A percentile compares a stretch with the other conserved stretches of the same genome.
These are phyloP conservation scores for Cyberlindnera xylosilytica DNA, from an alignment of 805 yeast species.

Conservation along the genomic window DNA sequence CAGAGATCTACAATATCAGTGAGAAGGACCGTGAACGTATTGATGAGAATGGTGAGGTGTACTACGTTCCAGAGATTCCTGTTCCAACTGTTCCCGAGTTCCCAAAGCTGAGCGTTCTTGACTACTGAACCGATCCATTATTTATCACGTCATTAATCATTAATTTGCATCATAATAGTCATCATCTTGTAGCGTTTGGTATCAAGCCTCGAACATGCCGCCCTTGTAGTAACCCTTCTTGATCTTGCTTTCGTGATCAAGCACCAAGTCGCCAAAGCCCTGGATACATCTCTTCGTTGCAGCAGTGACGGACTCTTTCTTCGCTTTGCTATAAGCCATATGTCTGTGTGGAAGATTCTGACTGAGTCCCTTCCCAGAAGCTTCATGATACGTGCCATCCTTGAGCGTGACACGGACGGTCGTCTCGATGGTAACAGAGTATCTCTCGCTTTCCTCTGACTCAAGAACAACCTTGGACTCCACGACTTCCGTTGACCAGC, in stretches of 20 bases:
- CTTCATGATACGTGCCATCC: constrained; percentile 82
- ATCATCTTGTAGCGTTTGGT: background rate
- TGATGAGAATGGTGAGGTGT: constrained; percentile 85
- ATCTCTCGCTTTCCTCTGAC: constrained; percentile 10
- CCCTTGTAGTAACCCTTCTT: constrained; percentile 33
- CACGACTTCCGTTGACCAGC: constrained; percentile 49
- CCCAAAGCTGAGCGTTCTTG: constrained; percentile 54
- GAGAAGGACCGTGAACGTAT: constrained; percentile 86
- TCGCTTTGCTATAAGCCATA: constrained; percentile 75
- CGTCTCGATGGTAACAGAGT: constrained; percentile 34
- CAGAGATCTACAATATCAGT: constrained; percentile 76
- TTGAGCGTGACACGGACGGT: constrained; percentile 64
- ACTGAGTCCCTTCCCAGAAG: constrained; percentile 69
- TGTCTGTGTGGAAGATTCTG: constrained; percentile 62
- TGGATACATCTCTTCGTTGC: constrained; percentile 77
- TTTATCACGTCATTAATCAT: constrained; percentile 1
- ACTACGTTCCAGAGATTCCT: constrained; percentile 72
- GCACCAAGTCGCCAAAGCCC: constrained; percentile 66
- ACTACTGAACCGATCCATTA: constrained; percentile 38
- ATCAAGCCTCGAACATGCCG: constrained; percentile 27
- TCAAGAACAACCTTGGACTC: constrained; percentile 22
- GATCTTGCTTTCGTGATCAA: constrained; percentile 34
- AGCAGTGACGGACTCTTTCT: constrained; percentile 82
- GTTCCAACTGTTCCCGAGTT: constrained; percentile 64
- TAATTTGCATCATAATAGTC: background rate